Conservation (phyloP, 164 flowering plant genomes). For the Sextonia rubra region DNA sequence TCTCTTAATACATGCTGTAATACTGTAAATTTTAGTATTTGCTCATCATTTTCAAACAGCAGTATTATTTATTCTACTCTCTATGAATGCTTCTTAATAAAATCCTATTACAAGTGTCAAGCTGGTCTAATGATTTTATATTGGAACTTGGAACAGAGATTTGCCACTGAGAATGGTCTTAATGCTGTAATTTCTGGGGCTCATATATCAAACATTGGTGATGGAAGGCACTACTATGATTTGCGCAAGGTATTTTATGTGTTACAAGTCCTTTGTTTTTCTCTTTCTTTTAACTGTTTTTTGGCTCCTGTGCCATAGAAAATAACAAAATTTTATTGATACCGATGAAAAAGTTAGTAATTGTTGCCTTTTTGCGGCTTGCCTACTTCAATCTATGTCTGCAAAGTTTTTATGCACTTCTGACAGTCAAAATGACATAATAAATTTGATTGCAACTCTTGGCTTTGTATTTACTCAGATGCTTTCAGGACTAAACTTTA, state of each 20-base stretch:
- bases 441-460: not conserved
- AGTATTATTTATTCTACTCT: no score
- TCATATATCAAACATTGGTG: conserved; percentile 15
- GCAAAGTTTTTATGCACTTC: no score
- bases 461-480: not conserved
- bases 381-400: not conserved
- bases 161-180: conserved; percentile 21
- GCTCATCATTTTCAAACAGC: no score
- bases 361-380: not conserved
- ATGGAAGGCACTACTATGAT: conserved; percentile 44
- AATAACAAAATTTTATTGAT: no score
- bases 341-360: no score
- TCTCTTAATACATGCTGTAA: no score
- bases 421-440: no score
- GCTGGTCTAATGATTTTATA: not conserved
- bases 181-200: conserved; percentile 12
- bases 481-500: not conserved
- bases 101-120: no score
- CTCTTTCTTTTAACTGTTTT: not conserved
- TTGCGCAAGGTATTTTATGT: conserved; percentile 48
- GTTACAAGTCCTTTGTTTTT: not conserved
- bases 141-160: conserved; percentile 27
- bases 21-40: no score
- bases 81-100: no score
- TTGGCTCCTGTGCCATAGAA: not conserved